phyloP scores from a whole-genome alignment of 2,329 filamentous ascomycete genomes.

The Aspergillus hiratsukae region DNA sequence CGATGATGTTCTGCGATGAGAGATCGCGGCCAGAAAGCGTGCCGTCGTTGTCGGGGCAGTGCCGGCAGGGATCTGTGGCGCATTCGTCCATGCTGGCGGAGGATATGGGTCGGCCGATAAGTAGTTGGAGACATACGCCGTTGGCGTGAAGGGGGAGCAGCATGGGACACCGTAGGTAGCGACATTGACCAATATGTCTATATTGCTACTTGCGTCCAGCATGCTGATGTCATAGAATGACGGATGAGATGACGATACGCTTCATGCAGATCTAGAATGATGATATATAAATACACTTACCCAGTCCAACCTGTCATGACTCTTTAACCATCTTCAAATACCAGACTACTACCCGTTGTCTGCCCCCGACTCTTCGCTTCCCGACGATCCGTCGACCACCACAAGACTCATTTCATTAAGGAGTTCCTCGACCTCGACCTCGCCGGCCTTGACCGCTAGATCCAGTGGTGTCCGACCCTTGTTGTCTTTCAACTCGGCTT shows the following conservation, averaged over 20 bases:
- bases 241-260: neutral
- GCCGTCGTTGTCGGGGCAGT: too few species aligned
- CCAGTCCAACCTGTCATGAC: neutral
- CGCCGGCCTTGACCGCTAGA: constrained; percentile 13
- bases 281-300: neutral
- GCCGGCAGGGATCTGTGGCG: too few species aligned
- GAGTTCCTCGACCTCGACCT: constrained; percentile 6
- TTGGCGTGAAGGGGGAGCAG: neutral
- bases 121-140: too few species aligned
- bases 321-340: too few species aligned
- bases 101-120: too few species aligned
- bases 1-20: too few species aligned
- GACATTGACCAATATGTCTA: neutral
- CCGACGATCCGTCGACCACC: neutral
- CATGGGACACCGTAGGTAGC: neutral
- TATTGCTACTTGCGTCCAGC: too few species aligned
- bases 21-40: too few species aligned
- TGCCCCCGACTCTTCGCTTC: neutral
- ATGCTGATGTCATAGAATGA: too few species aligned
- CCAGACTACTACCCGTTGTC: neutral
- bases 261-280: neutral
- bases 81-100: too few species aligned
- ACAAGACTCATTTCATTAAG: constrained; percentile 5
- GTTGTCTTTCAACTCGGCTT: constrained; percentile 13
- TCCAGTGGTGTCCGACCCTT: constrained; percentile 18